Conservation (phyloP, 75 land plant genomes). For the Pinus albicaulis region DNA sequence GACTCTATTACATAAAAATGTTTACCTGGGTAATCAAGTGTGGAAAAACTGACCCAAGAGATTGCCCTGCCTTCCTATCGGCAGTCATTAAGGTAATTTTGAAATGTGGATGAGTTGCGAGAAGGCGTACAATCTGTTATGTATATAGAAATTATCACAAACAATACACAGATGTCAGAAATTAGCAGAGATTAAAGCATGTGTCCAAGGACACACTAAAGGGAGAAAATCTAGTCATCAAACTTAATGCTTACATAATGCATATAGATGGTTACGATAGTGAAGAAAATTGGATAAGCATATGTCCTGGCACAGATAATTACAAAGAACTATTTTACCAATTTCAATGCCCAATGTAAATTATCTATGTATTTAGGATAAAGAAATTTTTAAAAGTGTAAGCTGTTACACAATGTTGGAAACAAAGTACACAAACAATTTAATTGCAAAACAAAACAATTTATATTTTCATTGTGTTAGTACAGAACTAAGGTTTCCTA, state of each 20-base stretch:
- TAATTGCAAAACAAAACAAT: too few relatives aligned
- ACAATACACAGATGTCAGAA: not conserved
- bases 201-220: not conserved
- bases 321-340: not conserved
- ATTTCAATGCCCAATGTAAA: not conserved
- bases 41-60: slow-evolving; percentile 89
- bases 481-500: too few relatives aligned
- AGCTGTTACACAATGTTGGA: not conserved
- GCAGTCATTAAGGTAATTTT: slow-evolving; percentile 87
- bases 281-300: not conserved
- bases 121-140: slow-evolving; percentile 71
- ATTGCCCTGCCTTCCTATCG: slow-evolving; percentile 96
- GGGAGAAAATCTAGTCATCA: not conserved
- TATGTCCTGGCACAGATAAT: not conserved
- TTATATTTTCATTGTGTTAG: too few relatives aligned
- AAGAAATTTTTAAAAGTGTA: not conserved
- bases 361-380: not conserved
- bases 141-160: slow-evolving; percentile 4
- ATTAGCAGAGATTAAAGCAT: not conserved
- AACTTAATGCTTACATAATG: not conserved
- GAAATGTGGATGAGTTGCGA: slow-evolving; percentile 88
- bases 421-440: not conserved
- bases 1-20: not conserved
- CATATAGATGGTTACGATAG: not conserved
- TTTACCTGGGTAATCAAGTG: slow-evolving; percentile 80